These are phyloP conservation scores for Croton setiger DNA, from an alignment of 441 rosid genomes.

Conservation along the genomic window DNA sequence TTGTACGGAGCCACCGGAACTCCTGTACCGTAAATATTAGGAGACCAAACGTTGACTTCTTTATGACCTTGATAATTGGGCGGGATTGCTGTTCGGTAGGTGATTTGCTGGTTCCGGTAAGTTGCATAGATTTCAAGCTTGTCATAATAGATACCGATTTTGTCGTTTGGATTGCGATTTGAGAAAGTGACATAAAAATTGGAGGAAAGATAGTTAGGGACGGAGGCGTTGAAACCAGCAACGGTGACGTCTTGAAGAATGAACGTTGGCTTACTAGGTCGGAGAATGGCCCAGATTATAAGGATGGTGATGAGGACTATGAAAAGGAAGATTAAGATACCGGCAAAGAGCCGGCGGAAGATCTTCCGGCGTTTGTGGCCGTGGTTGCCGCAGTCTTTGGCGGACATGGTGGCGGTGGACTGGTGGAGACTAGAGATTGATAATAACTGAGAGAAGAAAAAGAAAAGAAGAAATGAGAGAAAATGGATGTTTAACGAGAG, in stretches of 20 bases:
- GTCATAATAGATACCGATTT: constrained; percentile 82
- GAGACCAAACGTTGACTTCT: constrained; percentile 76
- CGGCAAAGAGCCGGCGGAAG: constrained; percentile 31
- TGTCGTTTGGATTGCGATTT: constrained; percentile 74
- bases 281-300: constrained; percentile 69
- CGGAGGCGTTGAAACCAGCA: constrained; percentile 65
- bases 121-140: constrained; percentile 62
- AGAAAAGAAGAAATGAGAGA: background rate
- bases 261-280: constrained; percentile 72
- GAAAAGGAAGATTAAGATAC: constrained; percentile 46
- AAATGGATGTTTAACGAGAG: background rate
- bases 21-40: constrained; percentile 47
- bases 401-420: constrained; percentile 33
- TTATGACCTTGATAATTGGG: constrained; percentile 77
- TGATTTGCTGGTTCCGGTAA: constrained; percentile 79
- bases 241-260: constrained; percentile 91
- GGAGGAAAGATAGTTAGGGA: constrained; percentile 67
- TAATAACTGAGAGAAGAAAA: background rate
- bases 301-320: constrained; percentile 50
- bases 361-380: constrained; percentile 31
- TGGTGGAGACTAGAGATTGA: too few relatives aligned
- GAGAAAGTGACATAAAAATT: constrained; percentile 73
- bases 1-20: constrained; percentile 82
- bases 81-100: constrained; percentile 53
- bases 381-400: constrained; percentile 52